Percentiles rank a stretch among this genome's conserved stretches.
These are phyloP conservation scores for Lactifluus subvellereus DNA, from an alignment of 768 basidiomycete species.

Conservation along the genomic window DNA sequence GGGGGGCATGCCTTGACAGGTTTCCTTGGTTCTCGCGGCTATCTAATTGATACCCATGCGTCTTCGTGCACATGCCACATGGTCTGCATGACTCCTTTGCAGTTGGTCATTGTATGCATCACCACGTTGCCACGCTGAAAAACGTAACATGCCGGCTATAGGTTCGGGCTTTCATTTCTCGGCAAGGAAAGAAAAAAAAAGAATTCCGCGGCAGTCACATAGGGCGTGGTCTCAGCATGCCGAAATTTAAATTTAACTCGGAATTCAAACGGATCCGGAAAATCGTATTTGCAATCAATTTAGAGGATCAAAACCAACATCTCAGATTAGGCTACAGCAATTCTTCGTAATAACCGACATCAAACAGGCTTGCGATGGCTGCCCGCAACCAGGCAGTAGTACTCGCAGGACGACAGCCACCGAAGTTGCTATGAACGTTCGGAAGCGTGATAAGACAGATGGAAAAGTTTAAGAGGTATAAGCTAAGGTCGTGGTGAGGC, in stretches of 20 bases:
- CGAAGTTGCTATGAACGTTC: background rate
- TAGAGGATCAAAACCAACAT: background rate
- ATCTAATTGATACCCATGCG: too few species aligned
- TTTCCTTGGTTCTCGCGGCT: background rate
- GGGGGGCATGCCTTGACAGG: background rate
- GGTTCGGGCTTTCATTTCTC: too few species aligned
- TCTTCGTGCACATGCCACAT: background rate
- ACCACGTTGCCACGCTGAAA: too few species aligned
- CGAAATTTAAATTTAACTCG: too few species aligned
- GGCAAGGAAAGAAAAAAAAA: too few species aligned
- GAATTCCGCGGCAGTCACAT: too few species aligned
- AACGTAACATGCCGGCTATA: too few species aligned
- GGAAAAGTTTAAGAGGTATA: background rate
- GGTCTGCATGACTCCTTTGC: background rate
- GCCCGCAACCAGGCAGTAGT: slow-evolving; percentile 6
- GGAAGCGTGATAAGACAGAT: background rate
- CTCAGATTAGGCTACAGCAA: background rate
- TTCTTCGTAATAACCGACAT: background rate
- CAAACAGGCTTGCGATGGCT: background rate
- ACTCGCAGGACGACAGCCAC: background rate
- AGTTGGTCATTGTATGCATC: too few species aligned
- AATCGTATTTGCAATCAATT: background rate
- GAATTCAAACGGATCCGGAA: background rate
- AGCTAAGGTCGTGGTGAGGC: background rate
- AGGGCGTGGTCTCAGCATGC: background rate